These are phyloP conservation scores for Diplodia scrobiculata DNA, from an alignment of 2,329 filamentous ascomycete genomes.

Conservation along the genomic window DNA sequence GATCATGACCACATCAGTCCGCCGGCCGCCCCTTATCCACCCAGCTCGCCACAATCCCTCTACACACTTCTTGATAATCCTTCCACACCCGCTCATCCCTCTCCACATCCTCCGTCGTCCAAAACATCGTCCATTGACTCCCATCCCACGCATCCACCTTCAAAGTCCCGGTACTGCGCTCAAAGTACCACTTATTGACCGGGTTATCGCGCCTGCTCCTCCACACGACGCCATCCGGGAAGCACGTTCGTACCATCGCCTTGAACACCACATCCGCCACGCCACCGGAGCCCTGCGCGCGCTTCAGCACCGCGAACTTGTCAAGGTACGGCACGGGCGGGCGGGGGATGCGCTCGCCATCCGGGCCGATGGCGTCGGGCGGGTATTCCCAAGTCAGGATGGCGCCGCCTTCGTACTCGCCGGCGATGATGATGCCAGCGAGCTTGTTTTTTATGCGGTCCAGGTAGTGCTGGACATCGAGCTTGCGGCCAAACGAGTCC, in stretches of 20 bases:
- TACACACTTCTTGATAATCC: constrained; percentile 55
- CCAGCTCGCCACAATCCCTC: constrained; percentile 54
- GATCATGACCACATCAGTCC: constrained; percentile 22
- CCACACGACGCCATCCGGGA: constrained; percentile 90
- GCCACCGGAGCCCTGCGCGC: constrained; percentile 83
- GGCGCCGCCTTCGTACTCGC: constrained; percentile 93
- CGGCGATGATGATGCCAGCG: constrained; percentile 90
- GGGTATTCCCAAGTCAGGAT: constrained; percentile 93
- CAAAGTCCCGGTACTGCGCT: constrained; percentile 79
- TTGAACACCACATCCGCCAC: constrained; percentile 97
- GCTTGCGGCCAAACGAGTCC: constrained; percentile 83
- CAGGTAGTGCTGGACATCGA: constrained; percentile 83
- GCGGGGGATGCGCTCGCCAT: constrained; percentile 55
- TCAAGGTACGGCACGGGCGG: constrained; percentile 87
- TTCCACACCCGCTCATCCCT: constrained; percentile 45
- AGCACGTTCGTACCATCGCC: constrained; percentile 86
- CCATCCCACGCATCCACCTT: constrained; percentile 63
- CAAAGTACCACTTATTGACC: constrained; percentile 99
- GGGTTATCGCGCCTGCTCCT: constrained; percentile 85
- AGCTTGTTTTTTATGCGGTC: constrained; percentile 76
- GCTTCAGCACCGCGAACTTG: constrained; percentile 92
- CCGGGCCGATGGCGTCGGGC: constrained; percentile 32
- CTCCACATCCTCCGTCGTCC: constrained; percentile 71
- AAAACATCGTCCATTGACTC: constrained; percentile 98
- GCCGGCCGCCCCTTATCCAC: constrained; percentile 44